These are phyloP conservation scores for Colletotrichum navitas DNA, from an alignment of 2,329 filamentous ascomycete species.

Conservation along the genomic window DNA sequence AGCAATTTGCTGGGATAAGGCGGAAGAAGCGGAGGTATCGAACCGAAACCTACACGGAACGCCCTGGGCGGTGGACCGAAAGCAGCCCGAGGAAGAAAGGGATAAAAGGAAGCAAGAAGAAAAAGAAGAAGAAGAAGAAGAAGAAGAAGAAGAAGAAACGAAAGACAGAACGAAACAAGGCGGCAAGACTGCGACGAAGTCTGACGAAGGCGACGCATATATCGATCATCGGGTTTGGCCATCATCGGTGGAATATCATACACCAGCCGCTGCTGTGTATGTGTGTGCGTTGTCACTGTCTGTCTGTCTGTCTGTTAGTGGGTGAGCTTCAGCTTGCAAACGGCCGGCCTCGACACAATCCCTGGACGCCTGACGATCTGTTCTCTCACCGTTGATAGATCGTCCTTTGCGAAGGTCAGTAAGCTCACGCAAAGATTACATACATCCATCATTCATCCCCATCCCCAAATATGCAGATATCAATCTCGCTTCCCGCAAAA, in stretches of 20 bases:
- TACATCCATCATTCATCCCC: no score
- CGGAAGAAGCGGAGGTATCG: conserved; percentile 18
- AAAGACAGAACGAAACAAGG: background rate
- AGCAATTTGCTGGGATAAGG: conserved; percentile 11
- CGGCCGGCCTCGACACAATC: background rate
- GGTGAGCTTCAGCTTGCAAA: background rate
- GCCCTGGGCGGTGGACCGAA: conserved; percentile 6
- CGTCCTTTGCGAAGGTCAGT: background rate
- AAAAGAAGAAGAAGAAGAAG: background rate
- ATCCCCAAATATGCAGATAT: no score
- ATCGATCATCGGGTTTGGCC: background rate
- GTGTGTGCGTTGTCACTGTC: no score
- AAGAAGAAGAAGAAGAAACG: background rate
- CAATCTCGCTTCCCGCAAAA: background rate
- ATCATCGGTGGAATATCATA: background rate
- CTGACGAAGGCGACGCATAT: background rate
- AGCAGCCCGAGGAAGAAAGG: background rate
- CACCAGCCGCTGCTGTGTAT: background rate
- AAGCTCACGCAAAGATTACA: no score
- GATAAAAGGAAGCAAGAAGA: background rate
- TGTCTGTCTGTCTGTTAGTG: background rate
- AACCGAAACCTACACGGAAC: background rate
- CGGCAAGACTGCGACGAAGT: background rate
- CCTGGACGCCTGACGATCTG: background rate
- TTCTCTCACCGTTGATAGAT: background rate